Evolutionary conservation across 177 flowering plant species (phyloP).

Genomic region (Tripterygium wilfordii): DNA sequence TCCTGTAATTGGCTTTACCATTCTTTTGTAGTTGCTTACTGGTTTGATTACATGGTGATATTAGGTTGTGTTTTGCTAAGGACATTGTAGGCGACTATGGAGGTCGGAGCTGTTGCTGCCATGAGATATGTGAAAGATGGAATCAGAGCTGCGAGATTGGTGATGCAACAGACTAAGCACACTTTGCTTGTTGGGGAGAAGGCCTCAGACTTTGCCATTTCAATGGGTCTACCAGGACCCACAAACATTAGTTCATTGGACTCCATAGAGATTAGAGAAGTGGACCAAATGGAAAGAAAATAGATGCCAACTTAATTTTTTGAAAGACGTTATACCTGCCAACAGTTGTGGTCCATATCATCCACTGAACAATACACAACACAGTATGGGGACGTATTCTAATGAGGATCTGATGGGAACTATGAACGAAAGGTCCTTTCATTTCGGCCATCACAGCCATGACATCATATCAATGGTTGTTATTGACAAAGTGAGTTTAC

Average conservation of each 20-base stretch:
- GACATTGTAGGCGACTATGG: slow-evolving; percentile 81
- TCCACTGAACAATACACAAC: slow-evolving; percentile 17
- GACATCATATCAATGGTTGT: slow-evolving; percentile 95
- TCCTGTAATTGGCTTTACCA: neutral
- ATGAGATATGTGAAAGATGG: slow-evolving; percentile 91
- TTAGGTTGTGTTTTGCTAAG: slow-evolving; percentile 37
- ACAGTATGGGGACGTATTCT: slow-evolving; percentile 24
- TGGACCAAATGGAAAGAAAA: slow-evolving; percentile 84
- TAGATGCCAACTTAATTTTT: slow-evolving; percentile 82
- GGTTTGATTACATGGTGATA: slow-evolving; percentile 1
- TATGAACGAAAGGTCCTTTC: slow-evolving; percentile 26
- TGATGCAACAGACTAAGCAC: slow-evolving; percentile 80
- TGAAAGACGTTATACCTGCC: slow-evolving; percentile 64
- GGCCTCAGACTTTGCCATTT: slow-evolving; percentile 85
- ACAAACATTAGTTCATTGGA: slow-evolving; percentile 80
- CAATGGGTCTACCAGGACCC: slow-evolving; percentile 97
- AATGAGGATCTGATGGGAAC: slow-evolving; percentile 14
- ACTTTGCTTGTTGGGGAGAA: slow-evolving; percentile 89
- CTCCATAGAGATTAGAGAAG: slow-evolving; percentile 53
- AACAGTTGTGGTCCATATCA: slow-evolving; percentile 83
- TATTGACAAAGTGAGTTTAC: slow-evolving; percentile 64
- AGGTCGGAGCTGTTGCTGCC: slow-evolving; percentile 97
- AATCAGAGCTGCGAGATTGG: slow-evolving; percentile 82
- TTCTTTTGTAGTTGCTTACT: neutral
- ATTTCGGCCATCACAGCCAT: slow-evolving; percentile 53